A percentile compares a stretch with the other conserved stretches of the same genome.
phyloP scores from a whole-genome alignment of 225 moss, liverwort and hornwort species.

The Sphagnum tenellum region DNA sequence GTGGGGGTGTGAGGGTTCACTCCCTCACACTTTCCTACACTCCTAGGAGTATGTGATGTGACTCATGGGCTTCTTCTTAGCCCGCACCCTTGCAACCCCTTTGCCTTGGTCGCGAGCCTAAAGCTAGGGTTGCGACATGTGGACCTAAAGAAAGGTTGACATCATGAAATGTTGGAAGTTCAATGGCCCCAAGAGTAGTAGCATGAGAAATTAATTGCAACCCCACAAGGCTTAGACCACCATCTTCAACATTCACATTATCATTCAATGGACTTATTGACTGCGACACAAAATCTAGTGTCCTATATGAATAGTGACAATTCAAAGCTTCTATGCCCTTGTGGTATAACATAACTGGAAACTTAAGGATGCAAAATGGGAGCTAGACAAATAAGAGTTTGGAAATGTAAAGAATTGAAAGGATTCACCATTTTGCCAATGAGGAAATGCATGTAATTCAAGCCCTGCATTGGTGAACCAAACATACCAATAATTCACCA shows the following conservation, averaged over 20 bases:
- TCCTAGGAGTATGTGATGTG: no score
- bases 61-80: no score
- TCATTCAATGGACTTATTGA: conserved; percentile 40
- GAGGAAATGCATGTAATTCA: conserved; percentile 67
- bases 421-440: conserved; percentile 46
- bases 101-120: no score
- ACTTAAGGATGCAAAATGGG: conserved; percentile 41
- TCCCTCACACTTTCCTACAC: no score
- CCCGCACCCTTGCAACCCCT: no score
- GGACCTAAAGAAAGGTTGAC: conserved; percentile 35
- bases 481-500: conserved; percentile 67
- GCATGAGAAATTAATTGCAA: conserved; percentile 41
- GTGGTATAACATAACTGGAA: neutral
- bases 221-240: conserved; percentile 21
- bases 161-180: conserved; percentile 34
- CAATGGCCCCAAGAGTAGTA: conserved; percentile 46
- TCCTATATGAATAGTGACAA: conserved; percentile 38
- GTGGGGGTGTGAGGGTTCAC: no score
- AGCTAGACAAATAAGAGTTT: conserved; percentile 23
- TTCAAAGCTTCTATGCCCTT: no score
- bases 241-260: conserved; percentile 29
- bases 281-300: conserved; percentile 38
- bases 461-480: conserved; percentile 79
- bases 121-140: no score
- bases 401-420: conserved; percentile 29